Percentiles rank a stretch among this genome's conserved stretches.
Conservation (phyloP, 306 rosid genomes). For the Fragaria nilgerrensis region DNA sequence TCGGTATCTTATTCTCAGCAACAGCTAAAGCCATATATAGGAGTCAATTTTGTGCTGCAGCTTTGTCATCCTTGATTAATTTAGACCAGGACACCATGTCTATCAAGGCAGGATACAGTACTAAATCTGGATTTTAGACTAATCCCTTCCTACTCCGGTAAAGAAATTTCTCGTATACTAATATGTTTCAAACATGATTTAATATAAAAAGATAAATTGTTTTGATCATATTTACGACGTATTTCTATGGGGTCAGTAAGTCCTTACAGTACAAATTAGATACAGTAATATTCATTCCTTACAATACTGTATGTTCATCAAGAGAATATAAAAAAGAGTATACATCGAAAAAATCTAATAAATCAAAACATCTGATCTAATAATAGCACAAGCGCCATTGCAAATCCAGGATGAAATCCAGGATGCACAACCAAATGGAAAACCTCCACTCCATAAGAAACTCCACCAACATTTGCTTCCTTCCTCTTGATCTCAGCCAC, state of each 20-base stretch:
- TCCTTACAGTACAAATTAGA: neutral
- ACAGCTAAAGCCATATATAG: neutral
- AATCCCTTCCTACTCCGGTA: too few species aligned
- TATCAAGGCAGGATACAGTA: too few species aligned
- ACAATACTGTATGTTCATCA: neutral
- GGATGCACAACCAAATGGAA: conserved; percentile 68
- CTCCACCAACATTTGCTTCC: conserved; percentile 46
- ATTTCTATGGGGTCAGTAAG: neutral
- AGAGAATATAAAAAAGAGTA: neutral
- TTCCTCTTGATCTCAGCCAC: conserved; percentile 78
- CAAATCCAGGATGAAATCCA: conserved; percentile 58
- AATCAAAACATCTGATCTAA: conserved; percentile 71
- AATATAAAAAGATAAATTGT: neutral
- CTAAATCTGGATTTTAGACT: too few species aligned
- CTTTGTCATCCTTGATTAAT: too few species aligned
- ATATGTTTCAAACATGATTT: neutral
- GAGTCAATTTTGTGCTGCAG: neutral
- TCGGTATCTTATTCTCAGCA: neutral
- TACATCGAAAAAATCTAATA: neutral
- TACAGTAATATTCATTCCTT: neutral
- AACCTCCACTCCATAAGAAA: conserved; percentile 69
- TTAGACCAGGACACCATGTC: too few species aligned
- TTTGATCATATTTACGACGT: neutral
- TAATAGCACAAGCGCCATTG: conserved; percentile 72
- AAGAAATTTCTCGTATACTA: too few species aligned